phyloP scores from a whole-genome alignment of 208 protist genomes.

The Leishmania tropica region DNA sequence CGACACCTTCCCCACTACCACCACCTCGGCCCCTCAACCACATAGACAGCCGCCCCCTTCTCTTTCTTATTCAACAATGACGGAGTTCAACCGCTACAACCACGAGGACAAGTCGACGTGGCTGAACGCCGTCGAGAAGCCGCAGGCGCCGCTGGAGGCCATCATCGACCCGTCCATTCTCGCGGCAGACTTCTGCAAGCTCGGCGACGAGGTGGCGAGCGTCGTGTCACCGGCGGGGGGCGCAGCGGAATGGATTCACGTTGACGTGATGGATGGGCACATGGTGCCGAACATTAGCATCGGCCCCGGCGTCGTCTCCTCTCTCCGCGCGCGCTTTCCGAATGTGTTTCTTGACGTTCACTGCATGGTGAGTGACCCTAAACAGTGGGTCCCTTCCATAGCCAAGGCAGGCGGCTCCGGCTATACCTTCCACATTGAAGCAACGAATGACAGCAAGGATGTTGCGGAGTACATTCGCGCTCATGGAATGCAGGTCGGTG shows the following conservation, averaged over 20 bases:
- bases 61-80: background rate
- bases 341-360: constrained; percentile 96
- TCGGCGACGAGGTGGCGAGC: constrained; percentile 80
- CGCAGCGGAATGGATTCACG: constrained; percentile 93
- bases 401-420: constrained; percentile 89
- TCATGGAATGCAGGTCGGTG: constrained; percentile 91
- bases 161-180: constrained; percentile 94
- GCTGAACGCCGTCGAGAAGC: constrained; percentile 48
- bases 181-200: constrained; percentile 83
- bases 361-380: constrained; percentile 96
- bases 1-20: background rate
- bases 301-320: constrained; percentile 93
- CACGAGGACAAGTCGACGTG: constrained; percentile 65
- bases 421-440: constrained; percentile 97
- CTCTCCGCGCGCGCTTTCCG: constrained; percentile 81
- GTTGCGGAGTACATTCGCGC: constrained; percentile 72
- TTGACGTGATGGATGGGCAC: constrained; percentile 98
- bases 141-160: constrained; percentile 43
- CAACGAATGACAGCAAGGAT: constrained; percentile 52
- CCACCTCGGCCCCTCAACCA: background rate
- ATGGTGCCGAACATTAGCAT: constrained; percentile 98
- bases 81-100: constrained; percentile 31
- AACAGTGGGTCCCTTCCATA: constrained; percentile 88
- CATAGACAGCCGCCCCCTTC: background rate
- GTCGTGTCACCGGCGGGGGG: constrained; percentile 72